Evolutionary conservation across 2,329 filamentous ascomycete species (phyloP).

Genomic region (Trichoderma koningii): DNA sequence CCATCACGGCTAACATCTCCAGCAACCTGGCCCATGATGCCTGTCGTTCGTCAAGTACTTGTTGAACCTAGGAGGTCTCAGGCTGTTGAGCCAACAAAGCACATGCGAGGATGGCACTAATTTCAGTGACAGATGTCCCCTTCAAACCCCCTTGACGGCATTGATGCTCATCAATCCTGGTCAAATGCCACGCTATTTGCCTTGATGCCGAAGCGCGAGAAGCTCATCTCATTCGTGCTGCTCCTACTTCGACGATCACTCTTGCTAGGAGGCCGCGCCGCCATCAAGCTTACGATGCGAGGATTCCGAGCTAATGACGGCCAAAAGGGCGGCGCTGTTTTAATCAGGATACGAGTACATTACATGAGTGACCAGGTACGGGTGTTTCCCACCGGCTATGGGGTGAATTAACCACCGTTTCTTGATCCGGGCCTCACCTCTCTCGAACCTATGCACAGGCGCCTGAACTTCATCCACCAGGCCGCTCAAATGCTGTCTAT

Average conservation of each 20-base stretch:
- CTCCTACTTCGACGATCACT: no score
- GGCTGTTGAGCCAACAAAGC: background rate
- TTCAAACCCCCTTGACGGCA: background rate
- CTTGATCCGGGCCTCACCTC: background rate
- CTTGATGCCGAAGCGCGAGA: constrained; percentile 11
- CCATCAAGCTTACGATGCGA: background rate
- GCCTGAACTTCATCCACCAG: background rate
- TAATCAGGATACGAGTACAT: no score
- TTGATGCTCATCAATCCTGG: constrained; percentile 5
- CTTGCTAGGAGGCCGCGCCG: background rate
- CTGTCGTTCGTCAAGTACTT: no score
- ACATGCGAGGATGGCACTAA: background rate
- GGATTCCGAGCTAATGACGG: no score
- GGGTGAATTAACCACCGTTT: no score
- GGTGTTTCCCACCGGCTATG: no score
- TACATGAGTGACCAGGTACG: no score
- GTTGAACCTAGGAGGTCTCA: no score
- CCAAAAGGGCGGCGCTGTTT: no score
- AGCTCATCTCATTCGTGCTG: constrained; percentile 5
- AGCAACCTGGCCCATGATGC: no score
- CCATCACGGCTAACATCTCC: constrained; percentile 1
- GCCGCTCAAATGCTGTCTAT: background rate
- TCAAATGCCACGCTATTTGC: background rate
- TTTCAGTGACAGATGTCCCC: background rate
- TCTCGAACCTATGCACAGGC: background rate